These are phyloP conservation scores for Syzygium syzygioides DNA, from an alignment of 441 rosid genomes.

Conservation along the genomic window DNA sequence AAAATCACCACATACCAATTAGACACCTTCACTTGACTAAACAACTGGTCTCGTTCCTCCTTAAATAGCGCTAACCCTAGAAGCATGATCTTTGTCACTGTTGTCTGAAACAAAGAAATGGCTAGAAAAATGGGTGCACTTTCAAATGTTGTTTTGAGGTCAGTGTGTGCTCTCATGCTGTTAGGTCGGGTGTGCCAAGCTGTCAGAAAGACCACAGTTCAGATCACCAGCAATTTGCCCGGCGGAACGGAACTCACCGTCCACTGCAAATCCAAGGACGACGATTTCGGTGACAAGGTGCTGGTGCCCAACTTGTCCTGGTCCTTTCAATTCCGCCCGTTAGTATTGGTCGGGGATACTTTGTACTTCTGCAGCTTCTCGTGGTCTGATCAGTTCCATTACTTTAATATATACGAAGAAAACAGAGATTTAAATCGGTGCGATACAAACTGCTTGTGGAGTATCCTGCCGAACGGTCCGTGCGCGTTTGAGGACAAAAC, in stretches of 20 bases:
- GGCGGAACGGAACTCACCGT: not conserved
- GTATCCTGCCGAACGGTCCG: not conserved
- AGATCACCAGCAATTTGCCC: not conserved
- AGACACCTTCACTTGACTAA: not conserved
- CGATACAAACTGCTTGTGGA: not conserved
- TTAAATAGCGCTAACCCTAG: not conserved
- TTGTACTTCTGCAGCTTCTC: not conserved
- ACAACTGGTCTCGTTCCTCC: not conserved
- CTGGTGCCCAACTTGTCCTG: rapidly evolving
- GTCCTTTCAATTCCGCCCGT: not conserved
- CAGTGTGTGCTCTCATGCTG: not conserved
- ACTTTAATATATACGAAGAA: not conserved
- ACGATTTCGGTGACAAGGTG: rapidly evolving
- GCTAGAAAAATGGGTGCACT: not conserved
- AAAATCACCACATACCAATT: not conserved
- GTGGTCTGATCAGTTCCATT: not conserved
- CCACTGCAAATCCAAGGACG: not conserved
- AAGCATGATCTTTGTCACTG: not conserved
- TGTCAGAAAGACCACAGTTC: not conserved
- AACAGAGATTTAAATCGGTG: not conserved
- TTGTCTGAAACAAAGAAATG: not conserved
- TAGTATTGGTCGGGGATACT: not conserved
- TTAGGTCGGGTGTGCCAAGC: not conserved
- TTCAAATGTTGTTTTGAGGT: not conserved
- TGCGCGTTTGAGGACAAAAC: not conserved